Conservation (phyloP, 2,329 filamentous ascomycete genomes). For the Ophiostoma tasmaniense region DNA sequence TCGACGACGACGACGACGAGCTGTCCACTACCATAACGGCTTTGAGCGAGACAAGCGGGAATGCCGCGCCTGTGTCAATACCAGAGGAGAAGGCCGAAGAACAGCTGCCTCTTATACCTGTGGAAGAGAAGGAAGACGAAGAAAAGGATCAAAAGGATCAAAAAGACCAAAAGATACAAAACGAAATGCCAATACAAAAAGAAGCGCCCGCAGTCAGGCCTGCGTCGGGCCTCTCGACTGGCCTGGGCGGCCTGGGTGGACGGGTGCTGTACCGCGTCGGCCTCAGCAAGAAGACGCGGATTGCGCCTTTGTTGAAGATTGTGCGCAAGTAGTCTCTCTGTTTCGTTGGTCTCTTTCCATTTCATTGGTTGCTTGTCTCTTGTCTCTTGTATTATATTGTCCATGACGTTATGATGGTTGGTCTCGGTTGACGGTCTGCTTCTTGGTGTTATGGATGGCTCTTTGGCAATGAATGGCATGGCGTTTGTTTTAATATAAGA, state of each 20-base stretch:
- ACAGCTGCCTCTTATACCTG: neutral
- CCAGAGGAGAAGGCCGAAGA: conserved; percentile 3
- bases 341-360: neutral
- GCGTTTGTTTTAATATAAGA: neutral
- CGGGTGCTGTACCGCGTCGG: conserved; percentile 43
- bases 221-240: neutral
- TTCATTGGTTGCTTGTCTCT: neutral
- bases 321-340: conserved; percentile 31
- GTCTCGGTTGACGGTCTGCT: neutral
- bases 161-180: neutral
- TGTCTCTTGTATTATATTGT: neutral
- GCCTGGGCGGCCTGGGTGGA: conserved; percentile 3
- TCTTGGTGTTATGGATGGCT: neutral
- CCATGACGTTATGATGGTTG: neutral
- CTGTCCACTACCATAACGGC: neutral
- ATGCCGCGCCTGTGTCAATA: neutral
- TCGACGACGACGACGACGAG: conserved; percentile 8
- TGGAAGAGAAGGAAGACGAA: neutral
- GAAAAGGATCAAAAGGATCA: neutral
- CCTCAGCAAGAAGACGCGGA: conserved; percentile 41
- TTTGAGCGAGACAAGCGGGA: conserved; percentile 12
- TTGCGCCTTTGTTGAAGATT: conserved; percentile 44
- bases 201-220: neutral
- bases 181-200: neutral
- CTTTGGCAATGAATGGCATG: neutral